These are phyloP conservation scores for Boechera divaricarpa DNA, from an alignment of 345 rosid species.

Conservation along the genomic window DNA sequence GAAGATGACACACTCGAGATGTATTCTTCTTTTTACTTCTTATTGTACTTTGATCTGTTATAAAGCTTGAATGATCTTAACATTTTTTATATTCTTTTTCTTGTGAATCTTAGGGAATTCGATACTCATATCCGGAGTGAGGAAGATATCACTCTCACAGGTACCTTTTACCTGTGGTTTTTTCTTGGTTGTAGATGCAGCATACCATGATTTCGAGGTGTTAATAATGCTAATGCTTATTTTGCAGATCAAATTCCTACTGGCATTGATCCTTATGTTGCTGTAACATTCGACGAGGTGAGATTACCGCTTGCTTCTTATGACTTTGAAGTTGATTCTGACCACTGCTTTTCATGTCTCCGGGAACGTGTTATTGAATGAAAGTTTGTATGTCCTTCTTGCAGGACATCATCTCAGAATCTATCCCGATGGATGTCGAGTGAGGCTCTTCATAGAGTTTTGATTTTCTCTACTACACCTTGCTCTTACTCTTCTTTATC, in stretches of 20 bases:
- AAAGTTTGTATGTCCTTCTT: conserved; percentile 23
- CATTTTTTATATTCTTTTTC: not conserved
- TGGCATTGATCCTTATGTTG: conserved; percentile 66
- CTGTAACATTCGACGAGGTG: conserved; percentile 77
- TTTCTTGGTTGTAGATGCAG: not conserved
- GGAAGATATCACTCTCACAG: conserved; percentile 82
- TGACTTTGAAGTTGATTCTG: conserved; percentile 1
- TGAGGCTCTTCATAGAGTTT: conserved; percentile 44
- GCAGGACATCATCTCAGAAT: conserved; percentile 54
- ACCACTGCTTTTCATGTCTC: not conserved
- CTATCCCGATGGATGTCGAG: conserved; percentile 53
- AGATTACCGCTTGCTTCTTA: not conserved
- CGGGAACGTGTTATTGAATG: not conserved
- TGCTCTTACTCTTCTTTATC: not conserved
- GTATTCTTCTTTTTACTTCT: conserved; percentile 38
- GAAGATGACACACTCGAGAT: conserved; percentile 50
- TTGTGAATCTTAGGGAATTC: conserved; percentile 47
- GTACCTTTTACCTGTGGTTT: conserved; percentile 27
- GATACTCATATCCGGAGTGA: conserved; percentile 59
- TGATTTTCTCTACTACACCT: not conserved
- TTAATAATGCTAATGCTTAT: conserved; percentile 6
- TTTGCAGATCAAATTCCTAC: conserved; percentile 70
- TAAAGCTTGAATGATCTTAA: not conserved
- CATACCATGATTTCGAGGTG: not conserved
- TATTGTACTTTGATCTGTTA: conserved; percentile 6